A percentile compares a stretch with the other conserved stretches of the same genome.
Evolutionary conservation across 495 filamentous ascomycete genomes (phyloP).

Genomic region (Neurospora sp.): DNA sequence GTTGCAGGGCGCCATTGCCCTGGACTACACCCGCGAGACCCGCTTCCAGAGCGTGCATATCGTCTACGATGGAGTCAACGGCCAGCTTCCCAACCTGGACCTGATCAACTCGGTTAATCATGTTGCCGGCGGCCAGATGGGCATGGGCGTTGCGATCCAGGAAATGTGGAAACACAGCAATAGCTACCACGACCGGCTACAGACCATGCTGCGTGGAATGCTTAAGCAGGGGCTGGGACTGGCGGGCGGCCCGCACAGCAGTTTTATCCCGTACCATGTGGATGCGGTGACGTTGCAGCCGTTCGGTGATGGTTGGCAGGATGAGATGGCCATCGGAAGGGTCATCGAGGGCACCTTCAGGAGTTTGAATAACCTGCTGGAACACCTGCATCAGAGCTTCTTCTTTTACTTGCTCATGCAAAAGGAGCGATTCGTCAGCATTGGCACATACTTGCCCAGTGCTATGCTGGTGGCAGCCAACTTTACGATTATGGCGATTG

Average conservation of each 20-base stretch:
- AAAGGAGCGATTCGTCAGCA: conserved; percentile 86
- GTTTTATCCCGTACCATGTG: conserved; percentile 96
- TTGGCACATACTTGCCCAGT: conserved; percentile 92
- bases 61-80: conserved; percentile 93
- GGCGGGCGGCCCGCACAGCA: conserved; percentile 84
- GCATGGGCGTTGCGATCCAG: conserved; percentile 70
- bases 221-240: conserved; percentile 81
- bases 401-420: conserved; percentile 97
- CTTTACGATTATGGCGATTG: conserved; percentile 91
- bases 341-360: conserved; percentile 82
- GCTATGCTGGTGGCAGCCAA: conserved; percentile 92
- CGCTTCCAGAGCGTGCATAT: conserved; percentile 82
- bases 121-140: conserved; percentile 88
- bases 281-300: conserved; percentile 91
- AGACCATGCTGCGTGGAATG: conserved; percentile 91
- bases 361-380: conserved; percentile 89
- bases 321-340: conserved; percentile 90
- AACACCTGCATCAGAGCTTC: conserved; percentile 97
- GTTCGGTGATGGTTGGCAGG: conserved; percentile 85
- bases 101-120: conserved; percentile 88
- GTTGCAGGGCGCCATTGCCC: conserved; percentile 80
- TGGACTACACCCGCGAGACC: conserved; percentile 84
- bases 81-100: conserved; percentile 89
- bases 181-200: conserved; percentile 69
- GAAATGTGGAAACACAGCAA: conserved; percentile 79